A percentile compares a stretch with the other conserved stretches of the same genome.
Evolutionary conservation across 2,329 filamentous ascomycete genomes (phyloP).

Genomic region (Pyrenophora teres): DNA sequence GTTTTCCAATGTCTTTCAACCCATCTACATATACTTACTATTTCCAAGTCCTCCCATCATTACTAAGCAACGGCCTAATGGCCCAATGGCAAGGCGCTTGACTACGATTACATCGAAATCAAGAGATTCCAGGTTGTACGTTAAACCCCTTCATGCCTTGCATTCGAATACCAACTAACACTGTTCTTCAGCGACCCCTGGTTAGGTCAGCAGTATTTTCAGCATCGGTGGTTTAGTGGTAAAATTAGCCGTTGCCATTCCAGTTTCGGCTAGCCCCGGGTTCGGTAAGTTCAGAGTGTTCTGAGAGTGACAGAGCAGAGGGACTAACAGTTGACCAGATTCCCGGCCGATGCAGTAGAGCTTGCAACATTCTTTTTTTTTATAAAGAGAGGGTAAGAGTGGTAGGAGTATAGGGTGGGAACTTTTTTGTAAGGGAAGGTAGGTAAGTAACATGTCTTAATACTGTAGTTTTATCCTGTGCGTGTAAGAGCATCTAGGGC

Average conservation of each 20-base stretch:
- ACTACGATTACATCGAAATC: constrained; percentile 52
- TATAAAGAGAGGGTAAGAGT: too few species aligned
- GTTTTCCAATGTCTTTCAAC: too few species aligned
- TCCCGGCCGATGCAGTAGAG: too few species aligned
- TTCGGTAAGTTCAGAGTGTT: constrained; percentile 18
- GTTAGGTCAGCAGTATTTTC: constrained; percentile 9
- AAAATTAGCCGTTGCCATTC: constrained; percentile 39
- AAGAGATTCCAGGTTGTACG: constrained; percentile 39
- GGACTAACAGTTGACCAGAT: too few species aligned
- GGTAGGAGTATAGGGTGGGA: too few species aligned
- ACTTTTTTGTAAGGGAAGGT: too few species aligned
- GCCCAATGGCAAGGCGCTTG: constrained; percentile 63
- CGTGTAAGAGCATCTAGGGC: too few species aligned
- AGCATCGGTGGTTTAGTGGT: constrained; percentile 40
- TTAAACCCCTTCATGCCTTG: not conserved
- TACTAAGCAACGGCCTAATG: constrained; percentile 39
- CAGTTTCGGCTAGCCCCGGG: constrained; percentile 36
- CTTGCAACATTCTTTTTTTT: too few species aligned
- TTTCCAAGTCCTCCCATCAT: not conserved
- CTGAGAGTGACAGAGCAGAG: too few species aligned
- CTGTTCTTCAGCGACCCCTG: constrained; percentile 4
- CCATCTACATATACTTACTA: not conserved
- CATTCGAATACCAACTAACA: not conserved
- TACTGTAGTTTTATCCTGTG: too few species aligned
- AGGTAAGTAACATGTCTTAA: too few species aligned